Evolutionary conservation across 169 alveolate species (phyloP), one percentile per base, ranked within the genome.

Genomic region (Plasmodium relictum): DNA sequence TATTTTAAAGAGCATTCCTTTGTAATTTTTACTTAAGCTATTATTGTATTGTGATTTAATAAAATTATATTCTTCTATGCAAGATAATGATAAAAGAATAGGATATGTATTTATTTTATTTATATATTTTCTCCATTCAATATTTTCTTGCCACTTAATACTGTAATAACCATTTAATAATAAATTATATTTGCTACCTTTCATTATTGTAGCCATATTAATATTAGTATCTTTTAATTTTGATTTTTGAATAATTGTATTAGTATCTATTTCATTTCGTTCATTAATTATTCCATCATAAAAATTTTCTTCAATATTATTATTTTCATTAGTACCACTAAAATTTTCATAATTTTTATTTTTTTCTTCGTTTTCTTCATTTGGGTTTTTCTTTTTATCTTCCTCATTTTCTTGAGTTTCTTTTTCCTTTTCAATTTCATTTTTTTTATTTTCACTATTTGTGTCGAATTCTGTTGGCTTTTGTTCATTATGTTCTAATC

Each of bases 41-140:
- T 54, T 56, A 16, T 50, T 56, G 24, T 85, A 85, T 58, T 85
- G 91, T 31, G 70, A 70, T 41, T 85, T 85, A 7, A 85, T 85
- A 39, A 12, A 54, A 31, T 85, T 85, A 41, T 69, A 85, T 62
- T 85, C 91, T 18, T 85, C 91, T 24, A 85, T 85, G 37, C 87
- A 85, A n/a, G 74, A 85, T 48, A 85, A 16, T 14, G 91, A 68
- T 58, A 85, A 62, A 31, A 85, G 65, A 48, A 85, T 72, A 9
- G 91, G 91, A 63, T 85, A 85, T 3, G 91, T 59, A 50, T 58
- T 85, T 8, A 85, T 70, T 58, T 85, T 85, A 62, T 70, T 85
- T 6, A 85, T n/a, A 37, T 85, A 73, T 16, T 70, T 70, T 62
- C 70, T 85, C 91, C 91, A 85, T 0, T 68, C 73, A 12, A 16